Evolutionary conservation across 2,329 filamentous ascomycete genomes (phyloP), one percentile per base, ranked within the genome.

Genomic region (Colletotrichum tropicale): DNA sequence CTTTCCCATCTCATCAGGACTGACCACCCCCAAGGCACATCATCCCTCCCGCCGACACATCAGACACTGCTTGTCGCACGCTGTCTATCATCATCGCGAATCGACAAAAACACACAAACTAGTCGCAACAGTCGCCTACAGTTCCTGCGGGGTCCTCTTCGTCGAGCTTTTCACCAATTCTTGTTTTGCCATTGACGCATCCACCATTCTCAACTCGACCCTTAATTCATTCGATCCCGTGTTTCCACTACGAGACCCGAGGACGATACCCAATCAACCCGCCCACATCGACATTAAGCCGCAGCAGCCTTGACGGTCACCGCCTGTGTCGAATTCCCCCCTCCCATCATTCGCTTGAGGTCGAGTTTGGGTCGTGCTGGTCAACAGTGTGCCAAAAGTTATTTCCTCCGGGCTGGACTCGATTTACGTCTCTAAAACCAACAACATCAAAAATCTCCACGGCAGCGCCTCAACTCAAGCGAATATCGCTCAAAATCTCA

Each of bases 371-470:
- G 81, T 81, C 70, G 75, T 81, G 71, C 76, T 75, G 78, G 77
- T 80, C 77, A 77, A 78, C 79, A 78, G 60, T 70, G 75, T 76
- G 65, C 58, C 65, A 60, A 76, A 66, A 73, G 74, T 77, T 76
- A 67, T 77, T 74, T 68, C 78, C 71, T 78, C 78, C 83, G 83
- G 87, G 87, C 87, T 89, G 88, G 87, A 86, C 88, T 89, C 87
- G 87, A 81, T 38, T 48, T 64, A 64, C 78, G 78, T 75, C 61
- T 73, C 58, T 72, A 62, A 71, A 56, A 76, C 13, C 18, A 38
- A 65, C 62, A 58, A 34, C 62, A 67, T 28, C 56, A 70, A 58
- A 69, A 76, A 43, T 43, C 38, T 58, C 28, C 34, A 69, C 67
- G 78, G 78, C 78, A 78, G 78, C 76, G 78, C 78, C 78, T 78